Conservation (phyloP, 345 rosid species). For the Citrus mangshanensis region DNA sequence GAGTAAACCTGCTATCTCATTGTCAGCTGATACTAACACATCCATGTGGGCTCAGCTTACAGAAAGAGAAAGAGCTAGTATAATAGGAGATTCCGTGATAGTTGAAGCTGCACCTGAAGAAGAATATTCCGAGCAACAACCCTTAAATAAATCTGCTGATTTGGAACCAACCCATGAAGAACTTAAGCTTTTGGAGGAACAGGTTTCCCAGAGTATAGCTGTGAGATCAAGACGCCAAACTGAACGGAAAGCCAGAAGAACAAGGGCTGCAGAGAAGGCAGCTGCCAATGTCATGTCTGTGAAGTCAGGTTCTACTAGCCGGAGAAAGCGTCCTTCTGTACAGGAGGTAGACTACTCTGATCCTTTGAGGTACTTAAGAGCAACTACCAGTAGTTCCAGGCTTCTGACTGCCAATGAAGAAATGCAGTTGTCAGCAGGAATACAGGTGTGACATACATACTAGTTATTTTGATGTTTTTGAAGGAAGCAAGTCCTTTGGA, state of each 20-base stretch:
- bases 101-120: slow-evolving; percentile 36
- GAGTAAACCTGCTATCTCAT: slow-evolving; percentile 19
- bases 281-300: slow-evolving; percentile 47
- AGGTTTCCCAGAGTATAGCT: slow-evolving; percentile 47
- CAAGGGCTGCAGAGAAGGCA: slow-evolving; percentile 65
- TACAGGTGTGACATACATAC: slow-evolving; percentile 60
- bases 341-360: slow-evolving; percentile 73
- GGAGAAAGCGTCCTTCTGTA: slow-evolving; percentile 54
- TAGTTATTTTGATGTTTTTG: not conserved
- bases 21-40: slow-evolving; percentile 25
- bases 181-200: slow-evolving; percentile 50
- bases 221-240: slow-evolving; percentile 76
- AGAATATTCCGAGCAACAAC: slow-evolving; percentile 18
- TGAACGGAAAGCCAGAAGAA: slow-evolving; percentile 75
- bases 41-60: slow-evolving; percentile 48
- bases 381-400: slow-evolving; percentile 59
- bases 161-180: slow-evolving; percentile 53
- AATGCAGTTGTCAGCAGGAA: slow-evolving; percentile 67
- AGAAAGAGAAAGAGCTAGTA: slow-evolving; percentile 55
- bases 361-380: slow-evolving; percentile 75
- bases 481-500: not conserved
- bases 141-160: slow-evolving; percentile 41
- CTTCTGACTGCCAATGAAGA: slow-evolving; percentile 91
- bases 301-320: slow-evolving; percentile 46
- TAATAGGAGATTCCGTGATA: slow-evolving; percentile 41